Evolutionary conservation across 1,139 yeast species (phyloP).

Genomic region (Saccharomyces hybrid): DNA sequence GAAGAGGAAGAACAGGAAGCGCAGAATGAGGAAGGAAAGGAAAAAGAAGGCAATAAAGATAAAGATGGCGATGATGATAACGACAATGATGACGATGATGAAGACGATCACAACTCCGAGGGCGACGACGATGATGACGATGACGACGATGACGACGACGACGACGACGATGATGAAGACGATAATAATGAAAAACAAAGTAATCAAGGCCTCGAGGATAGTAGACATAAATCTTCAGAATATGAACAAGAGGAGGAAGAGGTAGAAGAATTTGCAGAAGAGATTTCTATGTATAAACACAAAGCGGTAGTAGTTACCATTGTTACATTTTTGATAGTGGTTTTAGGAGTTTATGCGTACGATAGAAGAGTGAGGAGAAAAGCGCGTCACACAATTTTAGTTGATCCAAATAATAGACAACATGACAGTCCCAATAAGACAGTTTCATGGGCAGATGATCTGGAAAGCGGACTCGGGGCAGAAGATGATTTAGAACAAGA

Average conservation of each 20-base stretch:
- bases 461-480: slow-evolving; percentile 32
- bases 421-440: slow-evolving; percentile 22
- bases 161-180: slow-evolving; percentile 7
- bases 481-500: slow-evolving; percentile 14
- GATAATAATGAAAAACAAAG: slow-evolving; percentile 10
- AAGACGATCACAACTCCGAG: slow-evolving; percentile 1
- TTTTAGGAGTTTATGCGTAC: slow-evolving; percentile 13
- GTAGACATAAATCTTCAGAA: neutral
- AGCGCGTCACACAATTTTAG: slow-evolving; percentile 22
- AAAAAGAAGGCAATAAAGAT: slow-evolving; percentile 5
- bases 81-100: slow-evolving; percentile 6
- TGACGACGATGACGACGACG: slow-evolving; percentile 7
- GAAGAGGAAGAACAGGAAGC: slow-evolving; percentile 6
- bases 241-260: neutral
- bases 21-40: slow-evolving; percentile 6
- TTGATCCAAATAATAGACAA: slow-evolving; percentile 17
- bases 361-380: slow-evolving; percentile 12
- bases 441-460: slow-evolving; percentile 33
- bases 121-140: slow-evolving; percentile 13
- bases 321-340: slow-evolving; percentile 15
- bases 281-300: neutral
- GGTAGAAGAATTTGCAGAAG: neutral
- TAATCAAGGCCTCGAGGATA: slow-evolving; percentile 9
- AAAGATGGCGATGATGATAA: slow-evolving; percentile 10
- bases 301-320: slow-evolving; percentile 12